These are phyloP conservation scores for Suillus variegatus DNA, from an alignment of 768 basidiomycete species.

Conservation along the genomic window DNA sequence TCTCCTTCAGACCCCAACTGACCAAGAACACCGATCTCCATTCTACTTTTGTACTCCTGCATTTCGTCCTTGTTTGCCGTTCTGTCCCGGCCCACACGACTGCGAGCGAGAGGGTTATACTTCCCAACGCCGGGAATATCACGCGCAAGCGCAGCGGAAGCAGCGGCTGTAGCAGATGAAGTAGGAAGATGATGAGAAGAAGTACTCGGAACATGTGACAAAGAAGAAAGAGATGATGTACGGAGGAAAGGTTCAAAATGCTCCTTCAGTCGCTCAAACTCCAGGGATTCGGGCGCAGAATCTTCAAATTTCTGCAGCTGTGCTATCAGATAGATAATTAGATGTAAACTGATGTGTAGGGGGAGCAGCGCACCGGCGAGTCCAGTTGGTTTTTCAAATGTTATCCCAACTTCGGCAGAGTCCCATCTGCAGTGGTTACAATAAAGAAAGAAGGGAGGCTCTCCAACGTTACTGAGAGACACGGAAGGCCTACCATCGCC, in stretches of 20 bases:
- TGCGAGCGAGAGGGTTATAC: constrained; percentile 63
- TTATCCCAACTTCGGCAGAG: constrained; percentile 86
- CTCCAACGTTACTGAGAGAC: constrained; percentile 63
- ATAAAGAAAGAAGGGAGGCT: constrained; percentile 88
- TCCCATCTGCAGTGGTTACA: constrained; percentile 97
- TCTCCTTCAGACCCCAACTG: constrained; percentile 58
- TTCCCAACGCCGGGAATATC: constrained; percentile 84
- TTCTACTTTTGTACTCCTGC: constrained; percentile 70
- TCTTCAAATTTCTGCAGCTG: constrained; percentile 92
- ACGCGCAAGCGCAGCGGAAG: constrained; percentile 83
- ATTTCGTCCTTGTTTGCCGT: constrained; percentile 75
- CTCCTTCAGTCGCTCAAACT: constrained; percentile 94
- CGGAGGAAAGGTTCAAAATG: constrained; percentile 96
- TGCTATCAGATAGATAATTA: constrained; percentile 45
- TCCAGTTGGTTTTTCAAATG: constrained; percentile 96
- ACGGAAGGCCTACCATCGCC: constrained; percentile 57
- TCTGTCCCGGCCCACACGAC: constrained; percentile 56
- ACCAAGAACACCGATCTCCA: constrained; percentile 62
- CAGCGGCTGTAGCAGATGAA: constrained; percentile 85
- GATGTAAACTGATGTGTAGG: background rate
- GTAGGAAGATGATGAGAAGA: constrained; percentile 73
- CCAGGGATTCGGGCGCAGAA: constrained; percentile 77
- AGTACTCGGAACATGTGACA: constrained; percentile 51
- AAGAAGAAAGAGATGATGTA: constrained; percentile 74
- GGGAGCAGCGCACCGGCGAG: constrained; percentile 68